Evolutionary conservation across 225 moss, liverwort and hornwort species (phyloP).

Genomic region (Polytrichum commune): DNA sequence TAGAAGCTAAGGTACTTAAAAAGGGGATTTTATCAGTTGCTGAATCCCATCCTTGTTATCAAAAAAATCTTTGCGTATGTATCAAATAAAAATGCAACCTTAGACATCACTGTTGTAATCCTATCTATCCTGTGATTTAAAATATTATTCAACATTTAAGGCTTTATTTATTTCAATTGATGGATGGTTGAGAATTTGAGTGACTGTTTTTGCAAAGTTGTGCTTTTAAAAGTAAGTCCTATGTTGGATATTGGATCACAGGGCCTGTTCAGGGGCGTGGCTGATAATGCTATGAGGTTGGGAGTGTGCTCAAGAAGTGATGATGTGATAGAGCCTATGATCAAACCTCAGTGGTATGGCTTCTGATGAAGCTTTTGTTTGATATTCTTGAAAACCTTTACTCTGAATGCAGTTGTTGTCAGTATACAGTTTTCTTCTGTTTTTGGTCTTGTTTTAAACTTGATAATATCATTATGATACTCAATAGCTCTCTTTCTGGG

Average conservation of each 20-base stretch:
- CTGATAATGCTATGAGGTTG: conserved; percentile 83
- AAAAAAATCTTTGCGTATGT: too few species aligned
- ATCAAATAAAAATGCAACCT: too few species aligned
- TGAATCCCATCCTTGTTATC: too few species aligned
- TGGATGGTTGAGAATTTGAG: too few species aligned
- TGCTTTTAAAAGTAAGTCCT: background rate
- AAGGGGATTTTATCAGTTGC: too few species aligned
- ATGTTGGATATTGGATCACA: conserved; percentile 28
- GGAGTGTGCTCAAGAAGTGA: conserved; percentile 87
- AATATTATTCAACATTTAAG: too few species aligned
- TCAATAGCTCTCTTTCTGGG: background rate
- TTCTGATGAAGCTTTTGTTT: background rate
- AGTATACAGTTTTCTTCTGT: background rate
- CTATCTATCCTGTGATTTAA: too few species aligned
- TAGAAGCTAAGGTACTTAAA: conserved; percentile 59
- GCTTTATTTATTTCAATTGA: too few species aligned
- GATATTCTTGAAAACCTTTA: background rate
- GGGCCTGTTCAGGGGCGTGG: conserved; percentile 76
- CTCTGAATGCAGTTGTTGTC: background rate
- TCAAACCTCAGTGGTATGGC: conserved; percentile 87
- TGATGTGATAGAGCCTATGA: conserved; percentile 91
- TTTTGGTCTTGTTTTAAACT: conserved; percentile 2
- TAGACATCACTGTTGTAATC: too few species aligned
- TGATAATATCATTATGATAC: background rate
- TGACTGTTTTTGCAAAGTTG: too few species aligned